Evolutionary conservation across 2,329 filamentous ascomycete genomes (phyloP).

Genomic region (Xylariaceae sp.): DNA sequence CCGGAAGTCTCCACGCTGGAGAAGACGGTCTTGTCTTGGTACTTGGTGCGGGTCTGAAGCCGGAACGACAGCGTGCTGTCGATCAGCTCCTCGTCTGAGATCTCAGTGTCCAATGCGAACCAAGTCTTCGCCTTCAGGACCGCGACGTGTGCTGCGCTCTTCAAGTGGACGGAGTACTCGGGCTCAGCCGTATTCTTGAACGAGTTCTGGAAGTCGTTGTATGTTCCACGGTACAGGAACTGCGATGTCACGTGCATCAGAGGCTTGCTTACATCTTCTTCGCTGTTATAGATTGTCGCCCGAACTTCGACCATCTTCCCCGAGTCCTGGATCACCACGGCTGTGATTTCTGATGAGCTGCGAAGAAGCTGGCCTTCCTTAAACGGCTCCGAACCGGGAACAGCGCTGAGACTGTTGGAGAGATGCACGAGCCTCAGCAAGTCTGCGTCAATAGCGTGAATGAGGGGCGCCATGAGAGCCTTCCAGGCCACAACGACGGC

Average conservation of each 20-base stretch:
- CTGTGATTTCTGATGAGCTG: conserved; percentile 93
- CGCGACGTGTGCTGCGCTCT: conserved; percentile 83
- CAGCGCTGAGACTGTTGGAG: conserved; percentile 97
- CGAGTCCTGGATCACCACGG: conserved; percentile 95
- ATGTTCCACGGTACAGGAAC: conserved; percentile 90
- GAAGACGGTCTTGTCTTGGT: conserved; percentile 91
- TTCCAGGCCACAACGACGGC: conserved; percentile 98
- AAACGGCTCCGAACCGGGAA: conserved; percentile 86
- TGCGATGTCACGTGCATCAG: conserved; percentile 99
- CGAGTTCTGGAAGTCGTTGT: conserved; percentile 93
- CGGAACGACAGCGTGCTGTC: conserved; percentile 95
- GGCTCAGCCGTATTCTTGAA: conserved; percentile 97
- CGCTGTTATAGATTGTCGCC: conserved; percentile 83
- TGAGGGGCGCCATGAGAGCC: conserved; percentile 98
- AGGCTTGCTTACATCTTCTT: conserved; percentile 78
- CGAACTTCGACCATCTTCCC: conserved; percentile 99
- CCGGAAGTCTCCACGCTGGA: conserved; percentile 88
- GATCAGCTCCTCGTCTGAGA: conserved; percentile 82
- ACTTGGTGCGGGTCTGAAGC: conserved; percentile 82
- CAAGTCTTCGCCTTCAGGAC: conserved; percentile 95
- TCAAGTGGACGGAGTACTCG: conserved; percentile 86
- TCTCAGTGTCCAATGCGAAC: conserved; percentile 76
- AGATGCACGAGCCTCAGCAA: conserved; percentile 93
- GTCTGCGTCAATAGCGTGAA: conserved; percentile 90
- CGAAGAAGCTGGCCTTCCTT: conserved; percentile 93